Percentiles rank a stretch among this genome's conserved stretches.
These are phyloP conservation scores for Starmerella khaoyaiensis DNA, from an alignment of 805 yeast genomes.

Conservation along the genomic window DNA sequence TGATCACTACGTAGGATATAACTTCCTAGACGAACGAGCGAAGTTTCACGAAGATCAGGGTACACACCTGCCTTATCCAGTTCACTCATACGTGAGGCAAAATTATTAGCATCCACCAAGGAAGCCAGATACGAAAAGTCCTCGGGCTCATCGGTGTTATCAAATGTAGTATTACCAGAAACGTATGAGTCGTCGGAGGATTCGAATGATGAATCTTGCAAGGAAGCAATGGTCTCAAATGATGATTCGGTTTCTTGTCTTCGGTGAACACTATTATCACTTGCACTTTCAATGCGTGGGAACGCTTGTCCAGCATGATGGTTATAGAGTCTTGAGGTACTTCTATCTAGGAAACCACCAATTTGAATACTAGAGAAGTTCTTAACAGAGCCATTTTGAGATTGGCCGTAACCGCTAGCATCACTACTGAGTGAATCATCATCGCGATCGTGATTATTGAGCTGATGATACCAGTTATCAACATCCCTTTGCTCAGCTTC, in stretches of 20 bases:
- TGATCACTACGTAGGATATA: constrained; percentile 18
- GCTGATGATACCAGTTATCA: constrained; percentile 26
- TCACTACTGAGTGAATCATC: constrained; percentile 20
- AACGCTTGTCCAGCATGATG: constrained; percentile 20
- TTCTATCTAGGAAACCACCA: constrained; percentile 20
- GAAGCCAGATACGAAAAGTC: constrained; percentile 28
- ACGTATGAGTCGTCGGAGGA: constrained; percentile 4
- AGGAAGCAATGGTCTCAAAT: constrained; percentile 9
- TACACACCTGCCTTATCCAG: constrained; percentile 17
- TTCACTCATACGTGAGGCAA: constrained; percentile 12
- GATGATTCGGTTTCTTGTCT: constrained; percentile 11
- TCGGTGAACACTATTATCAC: constrained; percentile 1
- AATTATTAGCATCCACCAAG: constrained; percentile 24
- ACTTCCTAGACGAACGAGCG: constrained; percentile 26
- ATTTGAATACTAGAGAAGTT: constrained; percentile 19
- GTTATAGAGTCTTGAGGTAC: constrained; percentile 19
- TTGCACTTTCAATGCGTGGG: constrained; percentile 13
- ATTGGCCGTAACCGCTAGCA: not conserved
- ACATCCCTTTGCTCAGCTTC: constrained; percentile 27
- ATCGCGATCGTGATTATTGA: constrained; percentile 17
- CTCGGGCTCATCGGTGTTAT: constrained; percentile 19
- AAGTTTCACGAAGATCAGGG: constrained; percentile 27
- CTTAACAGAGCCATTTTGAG: not conserved
- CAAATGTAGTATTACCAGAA: constrained; percentile 15
- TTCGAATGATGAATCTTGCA: constrained; percentile 4